Evolutionary conservation across 768 basidiomycete species (phyloP).

Genomic region (Tulasnella sp.): DNA sequence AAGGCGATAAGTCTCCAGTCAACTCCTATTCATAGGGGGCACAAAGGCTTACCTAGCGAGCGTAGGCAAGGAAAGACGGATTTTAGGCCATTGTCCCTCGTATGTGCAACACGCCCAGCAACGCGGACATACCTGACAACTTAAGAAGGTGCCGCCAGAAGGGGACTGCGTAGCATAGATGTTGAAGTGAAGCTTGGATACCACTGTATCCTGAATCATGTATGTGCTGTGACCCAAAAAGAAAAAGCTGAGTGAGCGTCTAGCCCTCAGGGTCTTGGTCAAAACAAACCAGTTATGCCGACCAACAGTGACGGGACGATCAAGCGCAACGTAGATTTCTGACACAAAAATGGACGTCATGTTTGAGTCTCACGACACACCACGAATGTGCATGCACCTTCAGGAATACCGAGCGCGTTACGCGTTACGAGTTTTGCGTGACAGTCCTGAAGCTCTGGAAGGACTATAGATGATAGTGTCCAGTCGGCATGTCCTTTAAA

Average conservation of each 20-base stretch:
- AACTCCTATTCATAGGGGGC: too few species aligned
- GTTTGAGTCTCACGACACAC: not conserved
- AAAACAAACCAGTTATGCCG: not conserved
- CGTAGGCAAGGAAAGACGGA: too few species aligned
- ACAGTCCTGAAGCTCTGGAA: not conserved
- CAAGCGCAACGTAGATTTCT: constrained; percentile 1
- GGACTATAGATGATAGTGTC: not conserved
- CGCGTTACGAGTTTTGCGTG: constrained; percentile 3
- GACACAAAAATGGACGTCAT: too few species aligned
- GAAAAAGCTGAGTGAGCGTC: too few species aligned
- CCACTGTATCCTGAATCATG: not conserved
- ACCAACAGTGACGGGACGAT: constrained; percentile 7
- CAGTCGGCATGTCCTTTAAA: not conserved
- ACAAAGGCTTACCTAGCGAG: not conserved
- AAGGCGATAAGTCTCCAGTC: not conserved
- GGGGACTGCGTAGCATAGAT: not conserved
- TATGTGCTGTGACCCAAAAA: not conserved
- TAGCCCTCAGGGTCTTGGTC: not conserved
- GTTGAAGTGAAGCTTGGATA: constrained; percentile 9
- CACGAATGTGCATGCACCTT: not conserved
- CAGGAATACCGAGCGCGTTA: not conserved
- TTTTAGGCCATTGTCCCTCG: too few species aligned
- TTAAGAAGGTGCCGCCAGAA: constrained; percentile 10
- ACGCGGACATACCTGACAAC: not conserved
- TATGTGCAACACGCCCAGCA: too few species aligned